These are phyloP conservation scores for Arthrinium phaeospermum DNA, from an alignment of 2,329 filamentous ascomycete genomes.

Conservation along the genomic window DNA sequence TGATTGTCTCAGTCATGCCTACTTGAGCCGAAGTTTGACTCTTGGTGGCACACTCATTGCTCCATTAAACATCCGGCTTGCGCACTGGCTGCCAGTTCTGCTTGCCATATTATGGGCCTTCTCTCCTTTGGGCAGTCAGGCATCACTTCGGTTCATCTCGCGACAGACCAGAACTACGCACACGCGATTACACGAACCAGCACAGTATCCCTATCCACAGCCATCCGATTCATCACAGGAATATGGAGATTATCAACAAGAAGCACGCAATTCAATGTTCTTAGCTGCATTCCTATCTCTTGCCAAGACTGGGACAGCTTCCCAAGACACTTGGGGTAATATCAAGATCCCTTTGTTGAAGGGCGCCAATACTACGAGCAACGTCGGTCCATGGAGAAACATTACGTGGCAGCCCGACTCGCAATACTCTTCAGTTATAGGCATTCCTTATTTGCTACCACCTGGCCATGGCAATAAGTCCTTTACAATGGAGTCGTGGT, in stretches of 20 bases:
- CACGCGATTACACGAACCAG: not conserved
- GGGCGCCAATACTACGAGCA: too few relatives aligned
- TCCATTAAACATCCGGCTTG: not conserved
- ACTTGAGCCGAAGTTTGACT: not conserved
- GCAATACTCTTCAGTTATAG: not conserved
- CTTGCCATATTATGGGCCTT: not conserved
- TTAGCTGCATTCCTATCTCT: not conserved
- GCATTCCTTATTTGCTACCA: not conserved
- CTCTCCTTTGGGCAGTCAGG: not conserved
- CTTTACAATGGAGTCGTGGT: not conserved
- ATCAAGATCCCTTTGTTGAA: not conserved
- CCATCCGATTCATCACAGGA: accelerated
- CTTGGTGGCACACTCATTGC: not conserved
- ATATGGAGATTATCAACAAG: not conserved
- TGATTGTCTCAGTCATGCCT: not conserved
- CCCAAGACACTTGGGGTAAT: not conserved
- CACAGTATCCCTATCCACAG: not conserved
- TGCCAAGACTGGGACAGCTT: not conserved
- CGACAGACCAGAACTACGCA: not conserved
- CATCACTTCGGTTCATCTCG: not conserved
- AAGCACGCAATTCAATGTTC: not conserved
- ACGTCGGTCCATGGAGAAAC: not conserved
- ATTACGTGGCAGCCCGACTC: not conserved
- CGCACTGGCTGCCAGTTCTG: not conserved
- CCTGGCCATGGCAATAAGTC: not conserved